phyloP scores from a whole-genome alignment of 2,329 filamentous ascomycete genomes.

The Bertia moriformis region DNA sequence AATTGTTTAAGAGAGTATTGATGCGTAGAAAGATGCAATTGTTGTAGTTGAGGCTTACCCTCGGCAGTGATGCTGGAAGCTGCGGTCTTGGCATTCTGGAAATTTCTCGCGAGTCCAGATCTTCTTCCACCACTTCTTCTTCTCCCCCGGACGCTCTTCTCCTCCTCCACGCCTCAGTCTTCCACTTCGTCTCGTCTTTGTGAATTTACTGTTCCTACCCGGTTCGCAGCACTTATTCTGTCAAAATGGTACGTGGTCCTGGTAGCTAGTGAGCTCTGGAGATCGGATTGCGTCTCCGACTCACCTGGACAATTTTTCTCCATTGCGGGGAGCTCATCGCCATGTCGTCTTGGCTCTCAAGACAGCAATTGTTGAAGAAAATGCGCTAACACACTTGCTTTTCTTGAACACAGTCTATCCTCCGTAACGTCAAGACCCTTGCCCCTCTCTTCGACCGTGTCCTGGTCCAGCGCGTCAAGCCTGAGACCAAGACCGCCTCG shows the following conservation, averaged over 20 bases:
- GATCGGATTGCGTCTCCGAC: not conserved
- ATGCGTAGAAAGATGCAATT: too few relatives aligned
- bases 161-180: not conserved
- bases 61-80: not conserved
- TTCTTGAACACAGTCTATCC: constrained; percentile 1
- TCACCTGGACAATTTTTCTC: not conserved
- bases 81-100: constrained; percentile 1
- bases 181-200: not conserved
- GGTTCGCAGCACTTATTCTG: not conserved
- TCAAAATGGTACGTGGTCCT: constrained; percentile 1
- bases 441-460: constrained; percentile 94
- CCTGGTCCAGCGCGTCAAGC: constrained; percentile 93
- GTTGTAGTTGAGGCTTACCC: not conserved
- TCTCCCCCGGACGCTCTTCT: not conserved
- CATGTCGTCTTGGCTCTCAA: too few relatives aligned
- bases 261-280: not conserved
- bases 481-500: constrained; percentile 86
- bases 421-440: constrained; percentile 91
- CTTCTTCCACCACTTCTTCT: not conserved
- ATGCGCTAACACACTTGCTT: not conserved
- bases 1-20: too few relatives aligned
- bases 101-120: constrained; percentile 1
- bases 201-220: not conserved
- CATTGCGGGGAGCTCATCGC: too few relatives aligned
- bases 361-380: too few relatives aligned